phyloP scores from a whole-genome alignment of 177 flowering plant genomes.

The Vitis hybrid region DNA sequence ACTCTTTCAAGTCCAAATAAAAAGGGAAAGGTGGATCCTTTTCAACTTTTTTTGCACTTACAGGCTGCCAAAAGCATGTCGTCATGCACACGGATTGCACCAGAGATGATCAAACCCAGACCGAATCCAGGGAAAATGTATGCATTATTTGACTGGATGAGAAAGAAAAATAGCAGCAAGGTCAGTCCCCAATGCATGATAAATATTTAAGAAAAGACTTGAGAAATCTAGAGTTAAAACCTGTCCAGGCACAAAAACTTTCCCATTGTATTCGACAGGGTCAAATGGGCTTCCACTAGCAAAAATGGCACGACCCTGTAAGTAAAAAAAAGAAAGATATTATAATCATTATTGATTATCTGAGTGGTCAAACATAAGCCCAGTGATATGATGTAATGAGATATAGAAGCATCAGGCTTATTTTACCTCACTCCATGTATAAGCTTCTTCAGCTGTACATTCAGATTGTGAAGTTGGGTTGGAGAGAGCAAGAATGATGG shows the following conservation, averaged over 20 bases:
- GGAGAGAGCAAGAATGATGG: slow-evolving; percentile 61
- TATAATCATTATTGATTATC: not conserved
- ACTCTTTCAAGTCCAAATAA: not conserved
- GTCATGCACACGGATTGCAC: slow-evolving; percentile 61
- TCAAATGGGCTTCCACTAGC: slow-evolving; percentile 64
- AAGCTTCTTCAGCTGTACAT: slow-evolving; percentile 74
- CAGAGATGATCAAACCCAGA: slow-evolving; percentile 59
- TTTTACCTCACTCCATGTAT: slow-evolving; percentile 56
- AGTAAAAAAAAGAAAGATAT: not conserved
- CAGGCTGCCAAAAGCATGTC: slow-evolving; percentile 69
- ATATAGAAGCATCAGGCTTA: not conserved
- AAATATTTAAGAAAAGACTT: not conserved
- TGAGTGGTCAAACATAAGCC: not conserved
- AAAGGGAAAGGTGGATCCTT: not conserved
- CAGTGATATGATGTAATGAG: not conserved
- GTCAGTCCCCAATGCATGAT: slow-evolving; percentile 6
- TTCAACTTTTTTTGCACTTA: slow-evolving; percentile 26
- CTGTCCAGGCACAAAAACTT: slow-evolving; percentile 51
- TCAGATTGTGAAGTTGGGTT: slow-evolving; percentile 78
- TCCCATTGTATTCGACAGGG: slow-evolving; percentile 53
- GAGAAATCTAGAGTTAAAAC: slow-evolving; percentile 12
- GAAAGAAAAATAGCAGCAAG: slow-evolving; percentile 1
- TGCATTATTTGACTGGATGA: slow-evolving; percentile 49
- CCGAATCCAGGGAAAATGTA: slow-evolving; percentile 65
- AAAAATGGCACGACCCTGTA: slow-evolving; percentile 59